Base-by-base conservation (phyloP, 1,139 yeast species). In the Saccharomyces pastorianus region DNA sequence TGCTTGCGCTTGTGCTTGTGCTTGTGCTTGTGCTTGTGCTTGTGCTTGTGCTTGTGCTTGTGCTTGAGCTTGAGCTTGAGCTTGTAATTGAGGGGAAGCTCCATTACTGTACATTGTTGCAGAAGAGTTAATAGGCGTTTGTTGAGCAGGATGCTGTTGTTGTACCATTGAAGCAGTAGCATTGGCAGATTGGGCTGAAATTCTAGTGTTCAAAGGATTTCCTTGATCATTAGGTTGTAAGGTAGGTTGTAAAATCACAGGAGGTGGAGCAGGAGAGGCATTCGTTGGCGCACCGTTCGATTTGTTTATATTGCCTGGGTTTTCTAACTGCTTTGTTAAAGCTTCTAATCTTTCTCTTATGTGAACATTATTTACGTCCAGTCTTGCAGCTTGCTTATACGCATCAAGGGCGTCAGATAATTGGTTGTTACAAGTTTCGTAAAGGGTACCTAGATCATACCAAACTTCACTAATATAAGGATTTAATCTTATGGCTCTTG, bases 391-490 rank as follows among this genome's bases (percentile, higher is more conserved):
- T 62, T 95, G 95, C 66, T 89, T 85, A 70, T 93, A 93, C 7
- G 99, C 99, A 72, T 93, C 98, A 61, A 93, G 76, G 1, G 99
- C 99, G 69, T 93, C 99, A 59, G 85, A 81, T 57, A 91, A 81
- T 73, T 93, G 99, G 72, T 91, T 91, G 73, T 91, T 93, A 73
- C 99, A 93, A 32, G 97, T 89, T 73, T 93, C 99, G 71, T 93
- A 93, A 51, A 93, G 76, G 1, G 98, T 93, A 55, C 99, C 99
- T 67, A 93, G 79, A 73, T 93, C 99, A 71, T 93, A 93, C 99
- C 99, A 93, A 29, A 93, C 99, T 71, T 93, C 99, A 58, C 95
- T 84, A 61, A 93, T 88, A 74, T 90, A 90, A 17, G 99, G 99
- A 65, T 93, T 93, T 64, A 93, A 80, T 63, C 98, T 79, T 59